Evolutionary conservation across 2,329 filamentous ascomycete species (phyloP).

Genomic region (Sporothrix sp.): DNA sequence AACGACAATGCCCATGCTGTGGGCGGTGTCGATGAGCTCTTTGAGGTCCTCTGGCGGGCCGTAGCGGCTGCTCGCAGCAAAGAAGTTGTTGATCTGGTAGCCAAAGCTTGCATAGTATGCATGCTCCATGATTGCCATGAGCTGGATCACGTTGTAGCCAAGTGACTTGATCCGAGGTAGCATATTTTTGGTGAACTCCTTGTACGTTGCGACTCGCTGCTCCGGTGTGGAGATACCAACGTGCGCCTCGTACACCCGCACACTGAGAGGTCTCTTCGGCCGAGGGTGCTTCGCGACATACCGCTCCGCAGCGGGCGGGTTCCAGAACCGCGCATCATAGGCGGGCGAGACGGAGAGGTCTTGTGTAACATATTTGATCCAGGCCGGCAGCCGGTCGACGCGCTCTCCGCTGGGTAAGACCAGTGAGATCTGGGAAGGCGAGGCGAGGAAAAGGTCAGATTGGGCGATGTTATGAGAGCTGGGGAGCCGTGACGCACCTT

Average conservation of each 20-base stretch:
- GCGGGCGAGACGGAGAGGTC: constrained; percentile 80
- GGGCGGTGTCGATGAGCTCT: constrained; percentile 90
- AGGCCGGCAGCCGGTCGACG: constrained; percentile 82
- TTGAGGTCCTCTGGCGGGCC: constrained; percentile 90
- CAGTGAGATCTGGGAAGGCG: constrained; percentile 83
- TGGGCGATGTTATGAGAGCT: no score
- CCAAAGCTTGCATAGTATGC: constrained; percentile 99
- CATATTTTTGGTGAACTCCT: constrained; percentile 91
- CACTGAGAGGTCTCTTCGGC: constrained; percentile 74
- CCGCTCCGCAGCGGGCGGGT: constrained; percentile 64
- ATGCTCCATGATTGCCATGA: constrained; percentile 99
- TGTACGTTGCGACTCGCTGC: constrained; percentile 81
- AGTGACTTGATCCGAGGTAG: constrained; percentile 81
- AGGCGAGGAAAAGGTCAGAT: no score
- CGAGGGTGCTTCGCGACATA: constrained; percentile 78
- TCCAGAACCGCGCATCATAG: constrained; percentile 97
- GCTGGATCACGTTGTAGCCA: constrained; percentile 94
- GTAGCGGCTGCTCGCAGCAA: constrained; percentile 91
- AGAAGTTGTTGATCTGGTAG: constrained; percentile 98
- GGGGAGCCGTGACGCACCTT: constrained; percentile 63
- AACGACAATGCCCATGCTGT: constrained; percentile 81
- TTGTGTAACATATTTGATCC: constrained; percentile 97
- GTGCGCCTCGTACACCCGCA: constrained; percentile 97
- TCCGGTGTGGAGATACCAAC: constrained; percentile 95
- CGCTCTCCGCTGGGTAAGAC: constrained; percentile 68